phyloP scores from a whole-genome alignment of 768 basidiomycete species.

The Macrolepiota albuminosa region DNA sequence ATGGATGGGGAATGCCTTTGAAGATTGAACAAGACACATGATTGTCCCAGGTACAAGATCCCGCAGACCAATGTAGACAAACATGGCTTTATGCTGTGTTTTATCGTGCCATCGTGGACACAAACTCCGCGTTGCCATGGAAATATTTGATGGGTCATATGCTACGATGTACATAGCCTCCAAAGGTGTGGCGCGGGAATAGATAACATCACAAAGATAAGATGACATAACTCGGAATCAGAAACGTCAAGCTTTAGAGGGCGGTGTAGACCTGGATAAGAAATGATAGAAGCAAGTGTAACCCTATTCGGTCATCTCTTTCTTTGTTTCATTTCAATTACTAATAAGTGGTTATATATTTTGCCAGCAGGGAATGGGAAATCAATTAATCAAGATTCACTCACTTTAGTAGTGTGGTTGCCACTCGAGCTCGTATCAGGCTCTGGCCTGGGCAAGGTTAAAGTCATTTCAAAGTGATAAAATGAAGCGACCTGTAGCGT shows the following conservation, averaged over 20 bases:
- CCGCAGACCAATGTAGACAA: not conserved
- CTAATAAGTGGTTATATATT: too few species aligned
- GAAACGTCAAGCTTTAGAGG: not conserved
- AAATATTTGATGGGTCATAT: not conserved
- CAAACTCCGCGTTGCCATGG: not conserved
- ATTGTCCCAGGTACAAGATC: not conserved
- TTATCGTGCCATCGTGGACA: too few species aligned
- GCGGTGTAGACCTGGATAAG: not conserved
- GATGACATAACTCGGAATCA: not conserved
- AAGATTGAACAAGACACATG: too few species aligned
- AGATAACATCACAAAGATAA: not conserved
- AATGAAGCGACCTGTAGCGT: too few species aligned
- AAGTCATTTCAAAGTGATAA: too few species aligned
- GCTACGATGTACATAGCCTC: not conserved
- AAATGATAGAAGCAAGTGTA: not conserved
- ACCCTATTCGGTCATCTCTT: not conserved
- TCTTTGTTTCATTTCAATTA: too few species aligned
- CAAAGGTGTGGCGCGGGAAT: not conserved
- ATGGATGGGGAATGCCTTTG: too few species aligned
- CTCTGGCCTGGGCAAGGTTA: too few species aligned
- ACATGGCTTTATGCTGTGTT: not conserved
- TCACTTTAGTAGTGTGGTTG: too few species aligned
- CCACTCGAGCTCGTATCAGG: too few species aligned
- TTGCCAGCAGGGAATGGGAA: too few species aligned
- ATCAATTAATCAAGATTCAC: too few species aligned